A percentile compares a stretch with the other conserved stretches of the same genome.
phyloP scores from a whole-genome alignment of 1,284 basidiomycete species.

The Austroboletus novae-zelandiae region DNA sequence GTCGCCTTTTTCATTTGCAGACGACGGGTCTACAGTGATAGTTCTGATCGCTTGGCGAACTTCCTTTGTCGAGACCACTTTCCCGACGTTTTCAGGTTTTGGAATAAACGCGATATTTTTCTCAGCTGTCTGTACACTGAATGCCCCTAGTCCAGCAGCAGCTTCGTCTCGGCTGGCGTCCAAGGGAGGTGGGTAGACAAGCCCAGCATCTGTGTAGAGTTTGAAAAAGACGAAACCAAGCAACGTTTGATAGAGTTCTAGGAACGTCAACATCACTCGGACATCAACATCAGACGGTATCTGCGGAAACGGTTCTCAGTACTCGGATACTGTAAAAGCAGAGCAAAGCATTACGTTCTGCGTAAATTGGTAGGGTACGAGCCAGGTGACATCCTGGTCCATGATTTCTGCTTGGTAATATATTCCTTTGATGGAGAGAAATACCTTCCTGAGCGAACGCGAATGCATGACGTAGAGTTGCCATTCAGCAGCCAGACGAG shows the following conservation, averaged over 20 bases:
- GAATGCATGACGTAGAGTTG: conserved; percentile 95
- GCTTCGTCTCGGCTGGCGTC: conserved; percentile 84
- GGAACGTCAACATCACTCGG: conserved; percentile 97
- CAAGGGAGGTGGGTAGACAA: conserved; percentile 93
- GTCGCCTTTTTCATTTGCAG: conserved; percentile 38
- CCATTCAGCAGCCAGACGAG: conserved; percentile 89
- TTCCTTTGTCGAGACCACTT: conserved; percentile 63
- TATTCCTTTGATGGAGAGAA: conserved; percentile 97
- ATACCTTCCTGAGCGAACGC: conserved; percentile 83
- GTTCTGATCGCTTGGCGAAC: conserved; percentile 74
- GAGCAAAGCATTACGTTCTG: conserved; percentile 67
- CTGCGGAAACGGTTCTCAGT: conserved; percentile 42
- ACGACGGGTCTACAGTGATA: conserved; percentile 41
- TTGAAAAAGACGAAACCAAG: conserved; percentile 97
- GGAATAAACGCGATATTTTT: conserved; percentile 30
- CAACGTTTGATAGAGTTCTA: conserved; percentile 97
- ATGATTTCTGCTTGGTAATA: conserved; percentile 97
- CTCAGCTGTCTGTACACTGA: conserved; percentile 66
- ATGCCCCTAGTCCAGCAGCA: conserved; percentile 89
- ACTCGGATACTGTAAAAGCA: neutral
- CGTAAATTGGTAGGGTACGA: conserved; percentile 97
- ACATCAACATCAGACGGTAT: conserved; percentile 96
- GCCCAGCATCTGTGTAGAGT: conserved; percentile 90
- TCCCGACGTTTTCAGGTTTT: conserved; percentile 51
- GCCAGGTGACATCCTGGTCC: conserved; percentile 94